Percentiles rank a stretch among this genome's conserved stretches.
Conservation (phyloP, 805 yeast species). For the Nakazawaea molendinolei region DNA sequence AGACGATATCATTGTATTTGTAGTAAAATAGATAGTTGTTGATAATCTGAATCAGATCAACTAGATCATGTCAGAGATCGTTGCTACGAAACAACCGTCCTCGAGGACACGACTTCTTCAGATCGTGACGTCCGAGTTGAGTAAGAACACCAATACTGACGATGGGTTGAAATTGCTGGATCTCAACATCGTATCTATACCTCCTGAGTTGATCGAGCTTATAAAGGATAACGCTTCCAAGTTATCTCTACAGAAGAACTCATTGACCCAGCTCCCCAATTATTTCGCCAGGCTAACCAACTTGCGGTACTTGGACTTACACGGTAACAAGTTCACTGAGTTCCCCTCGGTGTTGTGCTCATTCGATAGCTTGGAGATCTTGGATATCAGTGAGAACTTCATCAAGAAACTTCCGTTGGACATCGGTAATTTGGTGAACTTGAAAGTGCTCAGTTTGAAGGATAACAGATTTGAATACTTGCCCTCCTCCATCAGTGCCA, state of each 20-base stretch:
- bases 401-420: slow-evolving; percentile 42
- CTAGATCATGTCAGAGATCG: too few relatives aligned
- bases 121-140: slow-evolving; percentile 19
- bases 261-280: slow-evolving; percentile 39
- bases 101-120: slow-evolving; percentile 13
- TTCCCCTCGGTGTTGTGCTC: slow-evolving; percentile 42
- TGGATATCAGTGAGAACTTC: slow-evolving; percentile 57
- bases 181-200: slow-evolving; percentile 29
- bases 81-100: slow-evolving; percentile 2
- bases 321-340: slow-evolving; percentile 46
- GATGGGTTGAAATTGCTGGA: slow-evolving; percentile 33
- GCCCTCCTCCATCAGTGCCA: slow-evolving; percentile 44
- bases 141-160: slow-evolving; percentile 13
- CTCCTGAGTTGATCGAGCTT: slow-evolving; percentile 19
- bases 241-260: slow-evolving; percentile 48
- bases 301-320: slow-evolving; percentile 58
- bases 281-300: slow-evolving; percentile 36
- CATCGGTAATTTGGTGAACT: slow-evolving; percentile 31
- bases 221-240: slow-evolving; percentile 33
- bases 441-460: slow-evolving; percentile 56
- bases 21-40: too few relatives aligned
- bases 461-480: slow-evolving; percentile 50
- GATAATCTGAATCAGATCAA: too few relatives aligned
- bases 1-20: too few relatives aligned
- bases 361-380: slow-evolving; percentile 45